Percentiles rank a stretch among this genome's conserved stretches.
phyloP scores from a whole-genome alignment of 176 grass and related monocot species.

The Poa annua region DNA sequence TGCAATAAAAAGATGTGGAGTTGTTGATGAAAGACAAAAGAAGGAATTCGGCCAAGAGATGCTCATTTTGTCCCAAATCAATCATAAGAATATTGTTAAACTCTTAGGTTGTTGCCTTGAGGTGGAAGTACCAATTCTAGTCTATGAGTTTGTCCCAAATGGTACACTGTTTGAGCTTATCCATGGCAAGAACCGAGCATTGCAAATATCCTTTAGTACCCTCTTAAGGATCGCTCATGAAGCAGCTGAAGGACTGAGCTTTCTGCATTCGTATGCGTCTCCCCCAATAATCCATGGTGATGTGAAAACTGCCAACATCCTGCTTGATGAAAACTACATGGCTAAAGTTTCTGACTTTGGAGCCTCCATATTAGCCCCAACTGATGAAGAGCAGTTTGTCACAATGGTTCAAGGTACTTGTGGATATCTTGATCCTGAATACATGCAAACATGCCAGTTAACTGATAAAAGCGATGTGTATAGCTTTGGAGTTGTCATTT shows the following conservation, averaged over 20 bases:
- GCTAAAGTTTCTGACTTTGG: conserved; percentile 48
- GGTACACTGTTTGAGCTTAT: conserved; percentile 35
- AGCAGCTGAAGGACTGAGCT: conserved; percentile 32
- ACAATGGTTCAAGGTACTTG: conserved; percentile 44
- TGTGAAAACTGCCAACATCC: conserved; percentile 28
- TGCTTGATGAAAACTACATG: conserved; percentile 29
- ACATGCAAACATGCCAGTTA: conserved; percentile 49
- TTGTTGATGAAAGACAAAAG: conserved; percentile 38
- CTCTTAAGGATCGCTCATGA: conserved; percentile 46
- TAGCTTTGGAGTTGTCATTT: conserved; percentile 32
- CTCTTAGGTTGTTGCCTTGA: conserved; percentile 43
- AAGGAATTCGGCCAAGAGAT: conserved; percentile 48
- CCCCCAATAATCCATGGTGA: conserved; percentile 47
- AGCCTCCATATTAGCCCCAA: conserved; percentile 41
- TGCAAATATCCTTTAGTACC: conserved; percentile 4
- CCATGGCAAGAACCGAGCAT: conserved; percentile 34
- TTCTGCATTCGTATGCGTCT: conserved; percentile 23
- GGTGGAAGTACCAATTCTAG: conserved; percentile 44
- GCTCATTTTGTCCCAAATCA: conserved; percentile 44
- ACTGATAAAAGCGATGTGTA: conserved; percentile 43
- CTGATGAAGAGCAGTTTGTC: conserved; percentile 37
- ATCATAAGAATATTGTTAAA: conserved; percentile 49
- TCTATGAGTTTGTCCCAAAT: too few relatives aligned
- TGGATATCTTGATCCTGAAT: conserved; percentile 49
- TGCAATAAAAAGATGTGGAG: conserved; percentile 30